A percentile compares a stretch with the other conserved stretches of the same genome.
phyloP scores from a whole-genome alignment of 1,284 basidiomycete genomes.

The Cutaneotrichosporon sp. region DNA sequence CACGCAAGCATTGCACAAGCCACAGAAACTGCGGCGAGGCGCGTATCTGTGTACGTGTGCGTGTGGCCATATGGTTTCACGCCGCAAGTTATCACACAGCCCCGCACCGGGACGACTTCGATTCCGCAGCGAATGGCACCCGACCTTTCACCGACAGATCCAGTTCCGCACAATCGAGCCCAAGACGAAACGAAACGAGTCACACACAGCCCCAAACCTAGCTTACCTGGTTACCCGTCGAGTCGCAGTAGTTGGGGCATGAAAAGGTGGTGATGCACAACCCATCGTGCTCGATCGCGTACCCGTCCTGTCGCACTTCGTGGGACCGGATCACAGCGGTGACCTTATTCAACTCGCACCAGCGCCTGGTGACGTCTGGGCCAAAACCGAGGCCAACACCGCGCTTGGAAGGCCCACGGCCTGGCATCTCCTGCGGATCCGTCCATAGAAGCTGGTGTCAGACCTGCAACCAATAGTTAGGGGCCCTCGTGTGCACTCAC shows the following conservation, averaged over 20 bases:
- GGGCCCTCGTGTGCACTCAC: constrained; percentile 18
- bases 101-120: background rate
- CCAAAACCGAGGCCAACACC: constrained; percentile 95
- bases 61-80: too few relatives aligned
- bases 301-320: constrained; percentile 81
- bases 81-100: too few relatives aligned
- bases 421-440: constrained; percentile 83
- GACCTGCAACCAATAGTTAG: too few relatives aligned
- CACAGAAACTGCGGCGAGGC: too few relatives aligned
- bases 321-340: constrained; percentile 91
- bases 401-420: constrained; percentile 94
- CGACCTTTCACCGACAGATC: too few relatives aligned
- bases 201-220: background rate
- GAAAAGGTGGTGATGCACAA: constrained; percentile 50
- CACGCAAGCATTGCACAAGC: too few relatives aligned
- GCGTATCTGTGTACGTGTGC: too few relatives aligned
- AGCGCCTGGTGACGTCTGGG: constrained; percentile 80
- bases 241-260: constrained; percentile 50
- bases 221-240: constrained; percentile 50
- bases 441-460: constrained; percentile 70
- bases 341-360: constrained; percentile 83
- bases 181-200: too few relatives aligned
- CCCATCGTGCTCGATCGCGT: constrained; percentile 57
- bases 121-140: background rate
- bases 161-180: too few relatives aligned